These are phyloP conservation scores for Penicillium parvum DNA, from an alignment of 495 filamentous ascomycete species.

Conservation along the genomic window DNA sequence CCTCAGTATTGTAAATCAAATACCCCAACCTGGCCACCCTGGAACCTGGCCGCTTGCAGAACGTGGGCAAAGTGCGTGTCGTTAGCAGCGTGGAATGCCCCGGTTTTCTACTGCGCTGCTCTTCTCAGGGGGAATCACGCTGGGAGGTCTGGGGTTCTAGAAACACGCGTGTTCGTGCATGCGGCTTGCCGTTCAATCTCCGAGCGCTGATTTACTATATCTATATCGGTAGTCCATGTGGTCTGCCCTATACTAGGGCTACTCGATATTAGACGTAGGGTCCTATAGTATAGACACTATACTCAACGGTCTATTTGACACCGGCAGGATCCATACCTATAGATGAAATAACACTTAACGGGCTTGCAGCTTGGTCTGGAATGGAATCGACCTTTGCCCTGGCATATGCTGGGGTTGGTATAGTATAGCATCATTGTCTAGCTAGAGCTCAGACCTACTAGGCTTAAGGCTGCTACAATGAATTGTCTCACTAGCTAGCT, in stretches of 20 bases:
- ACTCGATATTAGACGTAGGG: too few species aligned
- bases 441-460: too few species aligned
- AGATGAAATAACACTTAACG: too few species aligned
- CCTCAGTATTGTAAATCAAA: constrained; percentile 8
- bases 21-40: constrained; percentile 10
- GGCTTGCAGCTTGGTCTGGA: constrained; percentile 1
- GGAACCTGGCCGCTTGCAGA: constrained; percentile 27
- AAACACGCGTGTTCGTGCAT: constrained; percentile 18
- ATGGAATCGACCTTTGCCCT: background rate
- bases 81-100: constrained; percentile 17
- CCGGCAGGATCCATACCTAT: background rate
- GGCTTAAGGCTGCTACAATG: too few species aligned
- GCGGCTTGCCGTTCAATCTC: constrained; percentile 17
- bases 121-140: background rate
- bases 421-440: background rate
- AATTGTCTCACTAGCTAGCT: too few species aligned
- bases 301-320: background rate
- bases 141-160: constrained; percentile 12
- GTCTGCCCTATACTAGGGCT: too few species aligned
- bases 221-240: too few species aligned
- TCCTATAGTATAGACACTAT: background rate
- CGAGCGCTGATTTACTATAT: too few species aligned
- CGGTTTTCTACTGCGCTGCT: constrained; percentile 5
- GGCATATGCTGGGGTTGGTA: too few species aligned
- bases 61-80: constrained; percentile 28